Evolutionary conservation across 2,329 filamentous ascomycete genomes (phyloP), one percentile per base, ranked within the genome.

Genomic region (Pyrenophora tritici-repentis): DNA sequence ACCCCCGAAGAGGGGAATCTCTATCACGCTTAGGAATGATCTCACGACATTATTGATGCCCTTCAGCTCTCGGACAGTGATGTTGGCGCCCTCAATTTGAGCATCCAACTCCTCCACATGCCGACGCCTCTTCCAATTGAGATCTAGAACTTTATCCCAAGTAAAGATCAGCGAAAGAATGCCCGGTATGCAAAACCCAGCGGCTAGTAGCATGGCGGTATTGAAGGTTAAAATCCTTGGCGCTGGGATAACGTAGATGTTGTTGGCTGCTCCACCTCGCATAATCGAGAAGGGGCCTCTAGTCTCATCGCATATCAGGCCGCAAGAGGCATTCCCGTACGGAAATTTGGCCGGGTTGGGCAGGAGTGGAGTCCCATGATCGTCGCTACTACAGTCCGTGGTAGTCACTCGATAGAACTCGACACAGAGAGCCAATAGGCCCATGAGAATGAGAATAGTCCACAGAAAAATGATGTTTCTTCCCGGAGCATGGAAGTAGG

Each of bases 381-480:
- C 63, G 36, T 79, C 74, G 2, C 66, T 56, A 0, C 58, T 63
- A 57, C 85, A 87, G 3, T 56, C 37, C 0, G 66, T 68, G 0
- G 81, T 62, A 2, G 76, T 65, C 13, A 76, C 76, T 1, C 86
- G 80, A 58, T 84, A 86, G 59, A 88, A 88, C 55, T 88, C 85
- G 22, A 88, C 78, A 0, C 82, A 81, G 51, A 88, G 73, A 52
- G 83, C 85, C 14, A 87, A 52, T 1, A 87, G 70, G 0, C 85
- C 86, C 18, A 82, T 79, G 10, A 88, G 75, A 22, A 88, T 71
- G 2, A 88, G 72, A 3, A 78, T 76, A 0, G 84, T 85, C 86
- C 86, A 89, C 0, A 86, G 29, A 58, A 88, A 88, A 46, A 89
- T 87, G 37, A 82, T 80, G 55, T 87, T 87, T 31, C 86, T 77